These are phyloP conservation scores for Fusarium euwallaceae DNA, from an alignment of 2,329 filamentous ascomycete species.

Conservation along the genomic window DNA sequence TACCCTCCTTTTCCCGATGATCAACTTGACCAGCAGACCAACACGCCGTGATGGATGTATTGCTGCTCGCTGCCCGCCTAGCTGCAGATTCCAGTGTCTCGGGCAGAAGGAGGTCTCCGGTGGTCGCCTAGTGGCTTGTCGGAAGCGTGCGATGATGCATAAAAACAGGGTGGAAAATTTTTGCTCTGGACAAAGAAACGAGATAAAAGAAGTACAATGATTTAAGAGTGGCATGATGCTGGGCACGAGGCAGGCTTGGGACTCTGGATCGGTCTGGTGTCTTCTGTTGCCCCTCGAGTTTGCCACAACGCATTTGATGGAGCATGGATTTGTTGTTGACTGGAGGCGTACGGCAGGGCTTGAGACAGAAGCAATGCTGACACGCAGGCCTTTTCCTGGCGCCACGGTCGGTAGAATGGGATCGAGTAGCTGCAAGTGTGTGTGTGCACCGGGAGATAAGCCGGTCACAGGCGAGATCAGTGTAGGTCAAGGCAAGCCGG, in stretches of 20 bases:
- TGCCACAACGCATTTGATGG: constrained; percentile 3
- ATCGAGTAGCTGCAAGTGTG: constrained; percentile 12
- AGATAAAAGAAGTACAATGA: constrained; percentile 2
- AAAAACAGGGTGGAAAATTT: background rate
- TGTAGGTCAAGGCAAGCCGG: constrained; percentile 18
- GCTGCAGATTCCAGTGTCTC: constrained; percentile 21
- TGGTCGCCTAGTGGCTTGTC: constrained; percentile 11
- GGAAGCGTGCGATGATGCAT: background rate
- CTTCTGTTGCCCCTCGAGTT: constrained; percentile 1
- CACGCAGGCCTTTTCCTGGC: constrained; percentile 15
- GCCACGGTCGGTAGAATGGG: constrained; percentile 13
- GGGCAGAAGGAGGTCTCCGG: constrained; percentile 21
- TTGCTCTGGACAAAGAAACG: background rate
- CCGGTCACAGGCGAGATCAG: constrained; percentile 23
- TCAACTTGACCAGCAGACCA: constrained; percentile 13
- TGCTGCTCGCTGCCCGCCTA: background rate
- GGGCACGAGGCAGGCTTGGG: background rate
- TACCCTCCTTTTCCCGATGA: background rate
- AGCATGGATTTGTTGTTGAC: background rate
- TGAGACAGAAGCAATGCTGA: constrained; percentile 12
- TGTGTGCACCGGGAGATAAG: constrained; percentile 34
- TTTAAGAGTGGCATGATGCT: constrained; percentile 28
- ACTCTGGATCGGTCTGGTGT: constrained; percentile 5
- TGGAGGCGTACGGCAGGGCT: background rate
- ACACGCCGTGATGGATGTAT: constrained; percentile 8